Conservation (phyloP, 306 rosid species). For the Albizia julibrissin region DNA sequence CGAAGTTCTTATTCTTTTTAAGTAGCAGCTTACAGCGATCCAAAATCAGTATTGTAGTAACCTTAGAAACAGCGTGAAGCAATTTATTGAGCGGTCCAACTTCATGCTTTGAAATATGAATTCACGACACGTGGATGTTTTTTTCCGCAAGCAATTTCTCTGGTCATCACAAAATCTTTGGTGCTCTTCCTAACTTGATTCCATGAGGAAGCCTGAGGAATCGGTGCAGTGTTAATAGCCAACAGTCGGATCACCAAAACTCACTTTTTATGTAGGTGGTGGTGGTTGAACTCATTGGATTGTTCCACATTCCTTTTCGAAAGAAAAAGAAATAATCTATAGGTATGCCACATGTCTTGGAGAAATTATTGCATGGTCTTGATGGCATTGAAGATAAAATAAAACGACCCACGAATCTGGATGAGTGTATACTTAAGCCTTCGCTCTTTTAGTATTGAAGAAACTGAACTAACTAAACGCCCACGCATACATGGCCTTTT, state of each 20-base stretch:
- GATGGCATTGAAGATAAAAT: too few relatives aligned
- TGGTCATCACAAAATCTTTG: not conserved
- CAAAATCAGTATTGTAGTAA: not conserved
- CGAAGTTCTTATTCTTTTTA: not conserved
- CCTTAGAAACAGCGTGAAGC: not conserved
- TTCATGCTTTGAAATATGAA: not conserved
- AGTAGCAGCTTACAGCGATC: not conserved
- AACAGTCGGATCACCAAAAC: not conserved
- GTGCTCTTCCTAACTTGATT: not conserved
- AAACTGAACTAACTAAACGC: not conserved
- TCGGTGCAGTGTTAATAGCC: not conserved
- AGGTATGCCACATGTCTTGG: not conserved
- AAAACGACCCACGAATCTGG: too few relatives aligned
- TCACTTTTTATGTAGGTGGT: not conserved
- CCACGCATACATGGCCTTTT: not conserved
- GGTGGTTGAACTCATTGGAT: slow-evolving; percentile 3
- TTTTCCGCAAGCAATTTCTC: not conserved
- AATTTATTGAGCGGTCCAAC: not conserved
- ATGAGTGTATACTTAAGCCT: too few relatives aligned
- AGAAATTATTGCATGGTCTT: not conserved
- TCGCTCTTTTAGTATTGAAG: not conserved
- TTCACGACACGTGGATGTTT: not conserved
- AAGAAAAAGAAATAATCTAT: not conserved
- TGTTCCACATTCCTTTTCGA: not conserved
- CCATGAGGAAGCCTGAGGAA: slow-evolving; percentile 6